Percentiles rank a stretch among this genome's conserved stretches.
phyloP scores from a whole-genome alignment of 2,329 filamentous ascomycete species.

The Aureobasidium vineae region DNA sequence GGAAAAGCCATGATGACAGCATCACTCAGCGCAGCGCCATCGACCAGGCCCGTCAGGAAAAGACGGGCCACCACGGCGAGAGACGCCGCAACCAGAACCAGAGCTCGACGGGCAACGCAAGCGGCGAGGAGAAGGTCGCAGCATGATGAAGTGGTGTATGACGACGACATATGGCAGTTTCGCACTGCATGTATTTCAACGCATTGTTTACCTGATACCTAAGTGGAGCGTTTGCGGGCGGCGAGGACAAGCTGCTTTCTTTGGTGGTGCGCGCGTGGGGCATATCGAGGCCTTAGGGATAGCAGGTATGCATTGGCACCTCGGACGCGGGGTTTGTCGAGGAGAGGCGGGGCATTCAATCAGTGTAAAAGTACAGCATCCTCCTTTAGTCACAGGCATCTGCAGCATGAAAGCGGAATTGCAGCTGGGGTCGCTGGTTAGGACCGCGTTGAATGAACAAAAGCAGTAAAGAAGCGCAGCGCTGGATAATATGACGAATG shows the following conservation, averaged over 20 bases:
- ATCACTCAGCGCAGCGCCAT: conserved; percentile 89
- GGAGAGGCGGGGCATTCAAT: background rate
- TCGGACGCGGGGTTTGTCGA: conserved; percentile 7
- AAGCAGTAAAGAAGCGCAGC: conserved; percentile 21
- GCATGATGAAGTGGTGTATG: conserved; percentile 10
- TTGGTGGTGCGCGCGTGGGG: background rate
- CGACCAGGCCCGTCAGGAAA: conserved; percentile 88
- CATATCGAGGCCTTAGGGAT: background rate
- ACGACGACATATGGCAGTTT: conserved; percentile 3
- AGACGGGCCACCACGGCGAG: conserved; percentile 50
- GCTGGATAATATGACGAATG: conserved; percentile 15
- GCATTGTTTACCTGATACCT: conserved; percentile 15
- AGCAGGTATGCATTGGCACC: conserved; percentile 19
- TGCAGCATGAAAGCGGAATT: background rate
- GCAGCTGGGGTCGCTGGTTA: background rate
- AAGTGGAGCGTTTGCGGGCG: background rate
- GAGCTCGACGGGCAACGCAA: conserved; percentile 13
- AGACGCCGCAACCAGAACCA: conserved; percentile 45
- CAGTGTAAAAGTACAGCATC: conserved; percentile 3
- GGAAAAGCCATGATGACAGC: conserved; percentile 94
- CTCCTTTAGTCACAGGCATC: background rate
- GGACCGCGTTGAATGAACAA: conserved; percentile 18
- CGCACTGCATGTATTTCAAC: background rate
- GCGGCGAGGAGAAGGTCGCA: conserved; percentile 23
- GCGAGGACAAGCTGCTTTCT: background rate